Evolutionary conservation across 192 early-diverging fungal species (phyloP), one percentile per base, ranked within the genome.

Genomic region (Coemansia sp.): DNA sequence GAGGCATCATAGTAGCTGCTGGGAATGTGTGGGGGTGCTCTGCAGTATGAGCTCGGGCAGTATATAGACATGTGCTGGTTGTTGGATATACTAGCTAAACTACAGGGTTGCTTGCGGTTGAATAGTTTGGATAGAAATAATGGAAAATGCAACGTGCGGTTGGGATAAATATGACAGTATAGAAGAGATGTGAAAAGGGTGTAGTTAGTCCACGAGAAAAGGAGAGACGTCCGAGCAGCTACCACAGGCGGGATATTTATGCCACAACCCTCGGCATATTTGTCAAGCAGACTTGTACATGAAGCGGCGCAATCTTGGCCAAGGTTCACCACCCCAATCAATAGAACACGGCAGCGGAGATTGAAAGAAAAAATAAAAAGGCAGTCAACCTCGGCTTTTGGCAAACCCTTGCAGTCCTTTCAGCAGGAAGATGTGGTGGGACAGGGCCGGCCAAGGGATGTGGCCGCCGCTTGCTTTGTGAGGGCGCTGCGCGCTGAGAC

Each of bases 31-130:
- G 55, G 29, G 16, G 29, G 27, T 6, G 16, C 29, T 43, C 47
- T n/a, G 55, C 21, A 57, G n/a, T 31, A 21, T 19, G 55, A 19
- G 9, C 29, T 16, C 3, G 55, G 16, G n/a, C 55, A 57, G 35
- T 57, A 31, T 31, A 57, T 31, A 37, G 55, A 57, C 55, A 57
- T 57, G 55, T 31, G 16, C 21, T 57, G 55, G 5, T 29, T 1
- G 16, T 49, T 19, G 47, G 47, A 14, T 49, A 49, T 49, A 7
- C 6, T 35, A 31, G 16, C 5, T 57, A 19, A 9, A 17, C 29
- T 29, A 31, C 6, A 21, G 3, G 31, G n/a, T 14, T 31, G 55
- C 26, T 57, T 57, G 27, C 29, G 27, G 3, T 10, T 27, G 35
- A 57, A 57, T 31, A 57, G 35, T 10, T 57, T 57, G 17, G 35